Evolutionary conservation across 2,329 filamentous ascomycete genomes (phyloP), one percentile per base, ranked within the genome.

Genomic region (Hymenoscyphus occultus): DNA sequence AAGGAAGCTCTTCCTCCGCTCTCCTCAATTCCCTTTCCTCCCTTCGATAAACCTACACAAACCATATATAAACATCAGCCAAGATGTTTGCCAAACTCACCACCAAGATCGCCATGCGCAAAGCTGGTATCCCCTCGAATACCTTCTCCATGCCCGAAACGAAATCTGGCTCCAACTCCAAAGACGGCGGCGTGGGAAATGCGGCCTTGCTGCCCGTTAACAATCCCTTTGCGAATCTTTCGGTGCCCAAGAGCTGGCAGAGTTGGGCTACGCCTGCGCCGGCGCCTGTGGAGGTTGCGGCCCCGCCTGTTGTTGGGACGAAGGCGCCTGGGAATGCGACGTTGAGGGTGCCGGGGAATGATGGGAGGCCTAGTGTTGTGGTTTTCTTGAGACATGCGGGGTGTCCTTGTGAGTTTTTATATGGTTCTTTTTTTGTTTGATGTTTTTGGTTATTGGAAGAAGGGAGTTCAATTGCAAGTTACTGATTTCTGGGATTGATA

Each of bases 321-420:
- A 65, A 64, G 56, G 72, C 74, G 6, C 72, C 74, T 1, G 67
- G n/a, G 1, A 66, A 63, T 12, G 28, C 32, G 35, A 71, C 70
- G 48, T 64, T 74, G 48, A 63, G 61, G 16, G 19, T 90, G 14
- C 83, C 84, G 0, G 76, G 76, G 65, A 76, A 82, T 1, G 77
- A 79, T 72, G 76, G 76, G 28, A 84, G 83, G 71, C 85, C 86
- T 0, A 84, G 83, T 0, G 74, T 92, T 2, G 77, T 92, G 31
- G 82, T 86, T 5, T 92, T 92, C 72, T 79, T 92, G 28, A 82
- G 90, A 56, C 87, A 91, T 75, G 91, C 88, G 74, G 90, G 89
- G 32, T 91, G 89, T 78, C 88, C 90, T n/a, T 92, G 89, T 90
- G 82, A 74, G 83, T 77, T 31, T 13, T 22, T 22, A 2, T 2